phyloP scores from a whole-genome alignment of 352 stramenopile species.

The Pythium aquatile region DNA sequence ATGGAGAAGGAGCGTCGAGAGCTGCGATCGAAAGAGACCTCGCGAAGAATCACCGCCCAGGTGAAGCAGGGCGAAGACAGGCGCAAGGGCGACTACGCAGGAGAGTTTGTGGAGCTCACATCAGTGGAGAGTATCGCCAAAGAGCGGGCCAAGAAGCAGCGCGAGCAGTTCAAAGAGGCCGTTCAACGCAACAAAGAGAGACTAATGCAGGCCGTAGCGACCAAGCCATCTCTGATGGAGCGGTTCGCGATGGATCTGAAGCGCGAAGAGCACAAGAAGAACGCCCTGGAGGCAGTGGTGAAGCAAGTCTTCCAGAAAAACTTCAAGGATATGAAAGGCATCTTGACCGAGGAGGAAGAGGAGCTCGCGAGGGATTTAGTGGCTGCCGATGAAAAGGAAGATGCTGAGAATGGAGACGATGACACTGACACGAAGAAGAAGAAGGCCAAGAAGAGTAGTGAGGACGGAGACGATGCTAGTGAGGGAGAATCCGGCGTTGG shows the following conservation, averaged over 20 bases:
- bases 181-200: conserved; percentile 67
- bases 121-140: conserved; percentile 42
- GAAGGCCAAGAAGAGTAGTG: background rate
- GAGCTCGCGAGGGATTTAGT: conserved; percentile 56
- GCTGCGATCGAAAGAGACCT: conserved; percentile 42
- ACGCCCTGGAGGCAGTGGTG: conserved; percentile 65
- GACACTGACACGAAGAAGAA: conserved; percentile 7
- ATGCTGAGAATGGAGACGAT: conserved; percentile 4
- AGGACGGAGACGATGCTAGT: conserved; percentile 17
- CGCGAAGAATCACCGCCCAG: conserved; percentile 50
- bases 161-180: conserved; percentile 55
- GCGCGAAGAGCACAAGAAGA: conserved; percentile 66
- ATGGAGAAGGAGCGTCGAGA: conserved; percentile 31
- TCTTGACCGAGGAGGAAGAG: conserved; percentile 69
- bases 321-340: conserved; percentile 51
- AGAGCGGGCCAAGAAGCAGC: conserved; percentile 55
- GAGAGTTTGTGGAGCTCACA: conserved; percentile 44
- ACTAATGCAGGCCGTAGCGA: conserved; percentile 42
- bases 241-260: conserved; percentile 66
- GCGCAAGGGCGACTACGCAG: conserved; percentile 48
- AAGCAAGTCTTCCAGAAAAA: conserved; percentile 74
- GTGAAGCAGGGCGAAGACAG: conserved; percentile 51
- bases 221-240: conserved; percentile 71
- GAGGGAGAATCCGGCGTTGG: background rate
- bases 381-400: conserved; percentile 22